These are phyloP conservation scores for Hanseniaspora lindneri DNA, from an alignment of 805 yeast species.

Conservation along the genomic window DNA sequence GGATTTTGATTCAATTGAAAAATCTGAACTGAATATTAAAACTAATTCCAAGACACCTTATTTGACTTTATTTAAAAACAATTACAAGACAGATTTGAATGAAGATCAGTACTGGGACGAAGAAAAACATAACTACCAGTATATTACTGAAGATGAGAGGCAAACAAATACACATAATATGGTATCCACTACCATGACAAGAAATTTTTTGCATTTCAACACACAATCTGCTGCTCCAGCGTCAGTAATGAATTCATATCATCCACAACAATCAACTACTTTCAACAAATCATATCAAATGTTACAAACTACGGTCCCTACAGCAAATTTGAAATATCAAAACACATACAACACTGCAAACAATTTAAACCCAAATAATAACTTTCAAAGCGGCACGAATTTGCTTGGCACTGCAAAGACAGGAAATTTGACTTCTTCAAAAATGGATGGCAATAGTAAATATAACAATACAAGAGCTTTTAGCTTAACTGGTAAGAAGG, in stretches of 20 bases:
- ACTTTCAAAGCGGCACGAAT: too few species aligned
- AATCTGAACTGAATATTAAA: slow-evolving; percentile 42
- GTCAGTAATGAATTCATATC: slow-evolving; percentile 22
- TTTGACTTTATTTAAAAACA: slow-evolving; percentile 30
- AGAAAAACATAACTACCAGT: slow-evolving; percentile 22
- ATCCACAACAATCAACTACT: slow-evolving; percentile 25
- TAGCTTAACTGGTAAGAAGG: slow-evolving; percentile 29
- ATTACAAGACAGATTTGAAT: slow-evolving; percentile 21
- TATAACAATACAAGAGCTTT: slow-evolving; percentile 23
- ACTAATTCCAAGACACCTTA: slow-evolving; percentile 18
- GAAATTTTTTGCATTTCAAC: slow-evolving; percentile 3
- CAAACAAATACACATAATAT: background rate
- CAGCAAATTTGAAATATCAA: slow-evolving; percentile 2
- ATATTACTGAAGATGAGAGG: slow-evolving; percentile 19
- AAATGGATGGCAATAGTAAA: slow-evolving; percentile 14
- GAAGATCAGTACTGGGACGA: slow-evolving; percentile 26
- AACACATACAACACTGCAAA: slow-evolving; percentile 11
- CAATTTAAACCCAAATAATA: slow-evolving; percentile 18
- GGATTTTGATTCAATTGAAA: slow-evolving; percentile 81
- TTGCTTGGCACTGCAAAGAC: slow-evolving; percentile 22
- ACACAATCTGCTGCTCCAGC: slow-evolving; percentile 20
- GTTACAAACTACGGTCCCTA: background rate
- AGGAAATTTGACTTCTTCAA: slow-evolving; percentile 8
- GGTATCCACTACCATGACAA: slow-evolving; percentile 7
- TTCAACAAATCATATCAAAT: slow-evolving; percentile 23